Percentiles rank a stretch among this genome's conserved stretches.
phyloP scores from a whole-genome alignment of 1,284 basidiomycete genomes.

The Trichosporon sp. region DNA sequence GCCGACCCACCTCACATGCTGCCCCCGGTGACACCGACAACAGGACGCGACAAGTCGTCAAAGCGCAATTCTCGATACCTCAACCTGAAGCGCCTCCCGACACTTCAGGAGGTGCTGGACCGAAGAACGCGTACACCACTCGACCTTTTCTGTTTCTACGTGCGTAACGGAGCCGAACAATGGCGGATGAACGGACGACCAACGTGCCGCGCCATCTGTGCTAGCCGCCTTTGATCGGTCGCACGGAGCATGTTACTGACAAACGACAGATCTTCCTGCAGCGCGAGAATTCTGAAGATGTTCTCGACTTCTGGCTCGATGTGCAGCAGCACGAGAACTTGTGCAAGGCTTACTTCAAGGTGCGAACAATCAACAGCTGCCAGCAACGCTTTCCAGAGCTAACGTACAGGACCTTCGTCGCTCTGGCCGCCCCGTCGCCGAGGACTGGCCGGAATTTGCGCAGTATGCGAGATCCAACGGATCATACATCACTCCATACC shows the following conservation, averaged over 20 bases:
- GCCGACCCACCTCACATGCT: not conserved
- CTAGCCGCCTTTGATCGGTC: not conserved
- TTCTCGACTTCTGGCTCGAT: constrained; percentile 97
- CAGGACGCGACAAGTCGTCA: constrained; percentile 4
- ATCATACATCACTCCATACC: constrained; percentile 72
- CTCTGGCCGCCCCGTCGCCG: constrained; percentile 83
- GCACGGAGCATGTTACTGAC: not conserved
- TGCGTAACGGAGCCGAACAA: constrained; percentile 58
- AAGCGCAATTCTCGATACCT: constrained; percentile 49
- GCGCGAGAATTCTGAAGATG: constrained; percentile 90
- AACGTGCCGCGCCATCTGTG: not conserved
- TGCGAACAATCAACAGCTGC: constrained; percentile 21
- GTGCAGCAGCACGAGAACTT: constrained; percentile 99
- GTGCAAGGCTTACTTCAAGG: constrained; percentile 95
- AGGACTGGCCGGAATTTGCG: constrained; percentile 98
- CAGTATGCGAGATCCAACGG: constrained; percentile 68
- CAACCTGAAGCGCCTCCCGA: constrained; percentile 55
- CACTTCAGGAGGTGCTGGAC: constrained; percentile 79
- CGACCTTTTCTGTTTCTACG: constrained; percentile 98
- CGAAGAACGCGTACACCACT: constrained; percentile 88
- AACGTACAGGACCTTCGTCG: constrained; percentile 74
- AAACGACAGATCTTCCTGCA: constrained; percentile 72
- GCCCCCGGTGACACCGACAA: not conserved
- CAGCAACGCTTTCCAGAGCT: constrained; percentile 11
- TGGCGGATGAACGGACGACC: not conserved